A percentile compares a stretch with the other conserved stretches of the same genome.
Conservation (phyloP, 768 basidiomycete genomes). For the Hortiboletus campestris region DNA sequence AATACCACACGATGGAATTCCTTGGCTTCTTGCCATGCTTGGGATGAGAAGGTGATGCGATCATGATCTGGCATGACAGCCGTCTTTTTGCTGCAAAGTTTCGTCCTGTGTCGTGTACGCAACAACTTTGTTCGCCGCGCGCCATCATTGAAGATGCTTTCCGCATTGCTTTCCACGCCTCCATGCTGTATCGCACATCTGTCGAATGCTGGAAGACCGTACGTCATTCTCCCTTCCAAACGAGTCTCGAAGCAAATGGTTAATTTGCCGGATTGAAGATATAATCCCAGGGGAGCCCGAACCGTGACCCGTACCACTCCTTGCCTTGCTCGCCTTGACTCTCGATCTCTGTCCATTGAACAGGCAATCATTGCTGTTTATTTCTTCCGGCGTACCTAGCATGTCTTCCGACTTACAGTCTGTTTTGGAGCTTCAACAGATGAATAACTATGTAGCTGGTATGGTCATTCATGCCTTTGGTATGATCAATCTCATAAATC, state of each 20-base stretch:
- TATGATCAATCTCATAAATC: neutral
- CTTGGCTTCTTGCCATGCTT: neutral
- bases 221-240: too few species aligned
- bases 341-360: too few species aligned
- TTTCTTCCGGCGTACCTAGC: too few species aligned
- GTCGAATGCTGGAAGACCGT: too few species aligned
- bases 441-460: neutral
- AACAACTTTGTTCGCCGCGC: too few species aligned
- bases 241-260: too few species aligned
- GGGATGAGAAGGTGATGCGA: neutral
- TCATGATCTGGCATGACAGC: neutral
- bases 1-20: neutral
- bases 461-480: neutral
- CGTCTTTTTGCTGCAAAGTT: neutral
- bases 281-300: too few species aligned
- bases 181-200: too few species aligned
- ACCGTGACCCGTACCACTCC: too few species aligned
- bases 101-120: neutral
- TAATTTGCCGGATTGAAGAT: too few species aligned
- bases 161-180: neutral
- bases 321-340: too few species aligned
- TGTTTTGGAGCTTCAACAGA: neutral
- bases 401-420: constrained; percentile 1
- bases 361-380: too few species aligned
- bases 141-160: neutral